These are phyloP conservation scores for Chaetomium tenue DNA, from an alignment of 495 filamentous ascomycete genomes.

Conservation along the genomic window DNA sequence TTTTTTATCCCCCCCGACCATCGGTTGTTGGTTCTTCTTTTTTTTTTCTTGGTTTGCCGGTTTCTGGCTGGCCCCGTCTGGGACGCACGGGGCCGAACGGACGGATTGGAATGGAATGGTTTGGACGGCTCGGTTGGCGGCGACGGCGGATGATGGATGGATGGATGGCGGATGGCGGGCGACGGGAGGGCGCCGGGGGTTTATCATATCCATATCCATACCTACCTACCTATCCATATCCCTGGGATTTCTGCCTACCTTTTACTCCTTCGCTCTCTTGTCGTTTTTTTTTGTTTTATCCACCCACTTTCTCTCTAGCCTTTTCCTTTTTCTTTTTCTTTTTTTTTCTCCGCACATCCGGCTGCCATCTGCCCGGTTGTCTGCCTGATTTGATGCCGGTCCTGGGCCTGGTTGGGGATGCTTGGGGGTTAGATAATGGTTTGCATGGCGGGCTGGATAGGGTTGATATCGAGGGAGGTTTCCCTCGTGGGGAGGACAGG, in stretches of 20 bases:
- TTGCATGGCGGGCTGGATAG: neutral
- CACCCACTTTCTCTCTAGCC: neutral
- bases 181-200: neutral
- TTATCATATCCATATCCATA: conserved; percentile 3
- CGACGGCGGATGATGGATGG: neutral
- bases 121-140: neutral
- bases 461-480: neutral
- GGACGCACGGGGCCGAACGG: neutral
- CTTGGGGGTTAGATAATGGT: conserved; percentile 1
- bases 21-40: neutral
- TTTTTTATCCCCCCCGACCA: neutral
- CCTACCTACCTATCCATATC: neutral
- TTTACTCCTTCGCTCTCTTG: neutral
- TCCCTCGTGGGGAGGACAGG: neutral
- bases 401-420: neutral
- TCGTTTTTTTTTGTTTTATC: neutral
- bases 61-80: neutral
- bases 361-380: too few species aligned
- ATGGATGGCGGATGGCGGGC: neutral
- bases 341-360: neutral
- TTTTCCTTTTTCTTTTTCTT: neutral
- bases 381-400: neutral
- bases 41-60: neutral
- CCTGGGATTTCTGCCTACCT: neutral
- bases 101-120: conserved; percentile 2